phyloP scores from a whole-genome alignment of 331 rosid species.

The Dryas integrifolia region DNA sequence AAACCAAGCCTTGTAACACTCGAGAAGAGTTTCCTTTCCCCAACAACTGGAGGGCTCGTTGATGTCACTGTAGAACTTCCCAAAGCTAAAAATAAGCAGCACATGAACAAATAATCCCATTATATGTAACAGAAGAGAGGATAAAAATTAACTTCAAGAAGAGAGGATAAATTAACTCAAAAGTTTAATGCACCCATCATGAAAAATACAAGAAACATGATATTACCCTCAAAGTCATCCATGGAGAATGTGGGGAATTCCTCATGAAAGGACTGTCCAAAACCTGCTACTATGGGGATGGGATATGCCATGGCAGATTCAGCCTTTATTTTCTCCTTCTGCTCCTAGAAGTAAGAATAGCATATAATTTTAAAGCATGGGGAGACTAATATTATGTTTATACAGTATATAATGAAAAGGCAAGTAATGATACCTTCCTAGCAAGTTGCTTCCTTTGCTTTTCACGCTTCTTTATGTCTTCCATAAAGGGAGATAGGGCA shows the following conservation, averaged over 20 bases:
- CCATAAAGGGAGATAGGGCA: slow-evolving; percentile 71
- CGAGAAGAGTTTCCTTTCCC: slow-evolving; percentile 73
- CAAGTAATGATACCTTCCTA: slow-evolving; percentile 52
- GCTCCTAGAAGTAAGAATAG: slow-evolving; percentile 53
- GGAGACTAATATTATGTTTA: slow-evolving; percentile 9
- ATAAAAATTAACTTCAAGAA: background rate
- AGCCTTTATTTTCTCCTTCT: slow-evolving; percentile 72
- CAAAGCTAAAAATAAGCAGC: slow-evolving; percentile 53
- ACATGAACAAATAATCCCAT: background rate
- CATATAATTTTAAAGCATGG: slow-evolving; percentile 20
- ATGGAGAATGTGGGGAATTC: slow-evolving; percentile 68
- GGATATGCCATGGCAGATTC: slow-evolving; percentile 64
- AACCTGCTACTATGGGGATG: slow-evolving; percentile 38
- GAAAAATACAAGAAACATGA: background rate
- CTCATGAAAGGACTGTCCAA: slow-evolving; percentile 32
- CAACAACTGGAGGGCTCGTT: slow-evolving; percentile 69
- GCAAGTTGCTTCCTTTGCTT: slow-evolving; percentile 78
- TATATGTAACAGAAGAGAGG: background rate
- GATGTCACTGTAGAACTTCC: slow-evolving; percentile 59
- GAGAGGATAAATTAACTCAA: background rate
- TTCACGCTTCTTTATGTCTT: slow-evolving; percentile 84
- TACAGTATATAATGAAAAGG: background rate
- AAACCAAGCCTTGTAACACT: slow-evolving; percentile 86
- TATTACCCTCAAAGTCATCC: slow-evolving; percentile 90
- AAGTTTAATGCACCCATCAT: background rate